Evolutionary conservation across 371 early-diverging fungal species (phyloP), one percentile per base, ranked within the genome.

Genomic region (Chytridium lagenaria): DNA sequence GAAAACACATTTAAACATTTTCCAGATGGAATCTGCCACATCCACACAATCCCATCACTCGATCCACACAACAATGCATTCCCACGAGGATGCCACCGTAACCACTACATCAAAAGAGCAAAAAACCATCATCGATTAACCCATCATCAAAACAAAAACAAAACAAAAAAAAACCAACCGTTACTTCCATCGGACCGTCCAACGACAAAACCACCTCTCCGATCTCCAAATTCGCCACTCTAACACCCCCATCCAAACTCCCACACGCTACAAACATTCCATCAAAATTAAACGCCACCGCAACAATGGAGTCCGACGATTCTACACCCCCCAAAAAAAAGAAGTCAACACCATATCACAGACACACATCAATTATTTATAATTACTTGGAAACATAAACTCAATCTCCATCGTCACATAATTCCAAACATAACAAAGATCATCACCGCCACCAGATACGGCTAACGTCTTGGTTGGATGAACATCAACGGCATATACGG

Each of bases 51-150:
- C 0, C 92, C 91, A 80, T 98, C 99, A 30, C 81, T 84, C 36
- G 92, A 88, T 38, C 98, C 98, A 3, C 93, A 94, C 30, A 97
- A 79, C 40, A 98, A 70, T 26, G 97, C 92, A 68, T 90, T 89
- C 51, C 99, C 99, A 73, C 92, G 90, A 10, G 96, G 96, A 83
- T 98, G 99, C 98, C 98, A 98, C 74, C 92, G 83, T 39, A 97
- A 74, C 96, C 98, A 98, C 88, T 92, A 51, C 30, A 5, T 44
- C n/a, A 49, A 37, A 16, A 67, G 68, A 19, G 2, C 16, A 50
- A 50, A 52, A 23, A 44, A 26, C 63, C 28, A 31, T 38, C 37
- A 7, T 15, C 0, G 19, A 59, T n/a, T 7, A n/a, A n/a, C n/a
- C n/a, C n/a, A n/a, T n/a, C n/a, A n/a, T n/a, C n/a, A n/a, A n/a